phyloP scores from a whole-genome alignment of 495 filamentous ascomycete species.

The Cercophora samala region DNA sequence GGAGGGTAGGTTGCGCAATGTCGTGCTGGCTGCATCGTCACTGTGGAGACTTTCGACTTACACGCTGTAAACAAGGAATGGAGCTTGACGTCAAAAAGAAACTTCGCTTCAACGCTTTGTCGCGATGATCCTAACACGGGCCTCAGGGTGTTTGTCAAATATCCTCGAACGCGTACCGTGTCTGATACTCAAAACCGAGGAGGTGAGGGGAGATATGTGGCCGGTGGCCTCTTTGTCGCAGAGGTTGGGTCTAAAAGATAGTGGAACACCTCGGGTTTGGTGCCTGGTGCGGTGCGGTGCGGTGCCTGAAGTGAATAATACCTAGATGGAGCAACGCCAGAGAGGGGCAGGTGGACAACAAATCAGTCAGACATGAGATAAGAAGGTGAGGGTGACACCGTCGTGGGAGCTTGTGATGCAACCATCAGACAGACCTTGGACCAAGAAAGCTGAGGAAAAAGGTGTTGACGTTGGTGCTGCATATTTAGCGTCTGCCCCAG shows the following conservation, averaged over 20 bases:
- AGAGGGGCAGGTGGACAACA: background rate
- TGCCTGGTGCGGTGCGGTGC: background rate
- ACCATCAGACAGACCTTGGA: conserved; percentile 11
- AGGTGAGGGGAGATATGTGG: background rate
- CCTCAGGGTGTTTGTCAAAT: background rate
- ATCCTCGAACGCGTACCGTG: background rate
- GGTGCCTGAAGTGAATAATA: background rate
- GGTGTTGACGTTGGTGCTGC: conserved; percentile 20
- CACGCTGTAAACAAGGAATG: background rate
- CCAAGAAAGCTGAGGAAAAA: conserved; percentile 11
- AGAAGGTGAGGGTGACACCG: background rate
- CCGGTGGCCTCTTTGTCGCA: background rate
- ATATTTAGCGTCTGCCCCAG: conserved; percentile 12
- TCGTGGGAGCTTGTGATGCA: conserved; percentile 17
- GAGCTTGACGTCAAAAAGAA: no score
- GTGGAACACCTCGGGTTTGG: background rate
- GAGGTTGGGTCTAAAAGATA: background rate
- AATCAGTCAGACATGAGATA: conserved; percentile 4
- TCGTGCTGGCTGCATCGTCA: conserved; percentile 6
- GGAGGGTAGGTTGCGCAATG: background rate
- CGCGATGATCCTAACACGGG: no score
- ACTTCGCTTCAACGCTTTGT: no score
- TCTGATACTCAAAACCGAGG: background rate
- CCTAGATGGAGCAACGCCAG: background rate
- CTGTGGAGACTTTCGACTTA: conserved; percentile 14